A percentile compares a stretch with the other conserved stretches of the same genome.
Evolutionary conservation across 768 basidiomycete genomes (phyloP).

Genomic region (Suillus tomentosus): DNA sequence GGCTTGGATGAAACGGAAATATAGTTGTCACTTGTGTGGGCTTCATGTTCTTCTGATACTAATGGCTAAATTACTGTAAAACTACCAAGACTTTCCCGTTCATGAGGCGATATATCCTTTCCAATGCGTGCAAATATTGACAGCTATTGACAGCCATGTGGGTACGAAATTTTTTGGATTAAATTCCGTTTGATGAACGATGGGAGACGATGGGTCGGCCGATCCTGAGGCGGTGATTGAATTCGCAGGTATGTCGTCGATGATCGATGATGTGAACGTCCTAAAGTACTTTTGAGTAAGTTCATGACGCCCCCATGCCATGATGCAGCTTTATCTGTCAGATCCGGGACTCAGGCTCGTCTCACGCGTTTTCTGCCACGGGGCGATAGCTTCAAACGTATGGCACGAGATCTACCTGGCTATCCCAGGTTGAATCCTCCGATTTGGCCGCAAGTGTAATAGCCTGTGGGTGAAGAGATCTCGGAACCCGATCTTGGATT

Average conservation of each 20-base stretch:
- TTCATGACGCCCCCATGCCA: slow-evolving; percentile 11
- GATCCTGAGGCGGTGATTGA: slow-evolving; percentile 10
- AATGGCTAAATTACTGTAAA: slow-evolving; percentile 12
- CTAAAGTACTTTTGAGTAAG: slow-evolving; percentile 8
- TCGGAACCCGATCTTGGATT: slow-evolving; percentile 13
- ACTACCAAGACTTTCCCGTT: background rate
- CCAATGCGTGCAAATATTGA: background rate
- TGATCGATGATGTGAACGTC: slow-evolving; percentile 11
- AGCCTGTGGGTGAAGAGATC: slow-evolving; percentile 9
- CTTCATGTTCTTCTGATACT: slow-evolving; percentile 10
- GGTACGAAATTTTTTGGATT: slow-evolving; percentile 3
- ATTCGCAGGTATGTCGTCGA: slow-evolving; percentile 11
- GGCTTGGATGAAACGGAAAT: slow-evolving; percentile 13
- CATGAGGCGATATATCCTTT: no score
- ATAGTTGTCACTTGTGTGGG: background rate
- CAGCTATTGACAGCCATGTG: slow-evolving; percentile 11
- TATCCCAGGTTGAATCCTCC: slow-evolving; percentile 11
- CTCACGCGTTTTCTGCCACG: slow-evolving; percentile 12
- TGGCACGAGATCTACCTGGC: slow-evolving; percentile 12
- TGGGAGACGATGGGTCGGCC: slow-evolving; percentile 8
- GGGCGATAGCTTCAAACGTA: slow-evolving; percentile 7
- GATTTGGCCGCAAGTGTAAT: slow-evolving; percentile 11
- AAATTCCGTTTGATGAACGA: slow-evolving; percentile 5
- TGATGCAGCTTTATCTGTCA: slow-evolving; percentile 12
- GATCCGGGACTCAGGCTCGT: slow-evolving; percentile 6